Percentiles rank a stretch among this genome's conserved stretches.
These are phyloP conservation scores for Moricandia moricandioides DNA, from an alignment of 345 rosid species.

Conservation along the genomic window DNA sequence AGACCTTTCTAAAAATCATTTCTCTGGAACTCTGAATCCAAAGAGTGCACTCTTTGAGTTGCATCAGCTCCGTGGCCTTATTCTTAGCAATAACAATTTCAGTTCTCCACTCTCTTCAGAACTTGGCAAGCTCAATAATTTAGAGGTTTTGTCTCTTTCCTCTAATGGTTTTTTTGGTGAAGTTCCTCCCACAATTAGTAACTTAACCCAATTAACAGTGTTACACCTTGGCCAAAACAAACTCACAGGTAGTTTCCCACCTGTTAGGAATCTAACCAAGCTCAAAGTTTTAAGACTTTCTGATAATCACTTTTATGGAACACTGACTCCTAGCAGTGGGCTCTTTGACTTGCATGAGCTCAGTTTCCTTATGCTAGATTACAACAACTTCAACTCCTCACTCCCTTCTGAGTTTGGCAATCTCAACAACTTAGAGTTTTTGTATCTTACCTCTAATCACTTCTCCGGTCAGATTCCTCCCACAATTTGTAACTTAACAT, in stretches of 20 bases:
- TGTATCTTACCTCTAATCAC: neutral
- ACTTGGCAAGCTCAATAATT: neutral
- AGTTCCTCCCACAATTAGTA: constrained; percentile 18
- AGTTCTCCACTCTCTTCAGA: constrained; percentile 1
- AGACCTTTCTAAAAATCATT: neutral
- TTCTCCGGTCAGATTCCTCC: neutral
- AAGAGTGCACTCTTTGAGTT: constrained; percentile 1
- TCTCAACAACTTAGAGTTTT: neutral
- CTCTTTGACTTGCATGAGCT: neutral
- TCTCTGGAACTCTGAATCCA: neutral
- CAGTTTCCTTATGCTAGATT: neutral
- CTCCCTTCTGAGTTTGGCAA: neutral
- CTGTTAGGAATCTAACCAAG: neutral
- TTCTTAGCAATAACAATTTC: neutral
- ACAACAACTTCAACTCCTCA: neutral
- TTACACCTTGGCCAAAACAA: too few relatives aligned
- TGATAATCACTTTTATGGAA: neutral
- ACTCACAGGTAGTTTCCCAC: too few relatives aligned
- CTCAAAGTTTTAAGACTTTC: neutral
- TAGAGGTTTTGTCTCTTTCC: neutral
- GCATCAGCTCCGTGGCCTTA: neutral
- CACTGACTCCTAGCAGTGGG: neutral
- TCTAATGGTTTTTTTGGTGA: neutral
- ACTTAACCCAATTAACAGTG: too few relatives aligned
- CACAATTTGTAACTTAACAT: neutral